These are phyloP conservation scores for Scopulariopsis brevicaulis DNA, from an alignment of 2,329 filamentous ascomycete genomes.

Conservation along the genomic window DNA sequence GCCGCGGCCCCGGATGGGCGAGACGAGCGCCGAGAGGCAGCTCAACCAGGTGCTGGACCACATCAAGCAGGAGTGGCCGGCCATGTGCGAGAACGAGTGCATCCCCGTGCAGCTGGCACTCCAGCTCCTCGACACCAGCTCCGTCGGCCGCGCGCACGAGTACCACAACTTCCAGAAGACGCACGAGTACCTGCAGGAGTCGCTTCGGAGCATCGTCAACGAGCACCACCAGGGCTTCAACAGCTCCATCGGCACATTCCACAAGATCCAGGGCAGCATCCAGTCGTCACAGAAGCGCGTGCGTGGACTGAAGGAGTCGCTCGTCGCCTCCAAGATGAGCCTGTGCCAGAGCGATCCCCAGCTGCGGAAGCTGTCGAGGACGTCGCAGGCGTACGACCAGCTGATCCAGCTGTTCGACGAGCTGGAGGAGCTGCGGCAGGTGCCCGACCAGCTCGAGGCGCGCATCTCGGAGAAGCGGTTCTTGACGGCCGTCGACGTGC, in stretches of 20 bases:
- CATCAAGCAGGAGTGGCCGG: slow-evolving; percentile 82
- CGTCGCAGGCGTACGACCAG: slow-evolving; percentile 83
- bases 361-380: slow-evolving; percentile 76
- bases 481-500: slow-evolving; percentile 78
- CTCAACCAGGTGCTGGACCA: slow-evolving; percentile 60
- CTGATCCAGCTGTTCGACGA: slow-evolving; percentile 74
- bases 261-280: slow-evolving; percentile 94
- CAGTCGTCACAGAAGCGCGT: slow-evolving; percentile 80
- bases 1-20: slow-evolving; percentile 16
- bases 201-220: slow-evolving; percentile 90
- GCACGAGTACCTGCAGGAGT: slow-evolving; percentile 80
- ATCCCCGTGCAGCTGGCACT: slow-evolving; percentile 91
- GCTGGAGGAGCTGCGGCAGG: slow-evolving; percentile 76
- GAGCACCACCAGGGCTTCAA: slow-evolving; percentile 99
- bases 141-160: slow-evolving; percentile 80
- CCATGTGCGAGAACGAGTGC: slow-evolving; percentile 81
- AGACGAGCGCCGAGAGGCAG: slow-evolving; percentile 41
- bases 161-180: slow-evolving; percentile 76
- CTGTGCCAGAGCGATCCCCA: slow-evolving; percentile 82
- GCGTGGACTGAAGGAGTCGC: slow-evolving; percentile 69
- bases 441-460: slow-evolving; percentile 88
- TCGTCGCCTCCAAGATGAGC: slow-evolving; percentile 68
- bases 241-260: slow-evolving; percentile 95
- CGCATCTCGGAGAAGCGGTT: slow-evolving; percentile 96
- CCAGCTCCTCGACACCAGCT: slow-evolving; percentile 88